A percentile compares a stretch with the other conserved stretches of the same genome.
Evolutionary conservation across 129 eudicot genomes (phyloP).

Genomic region (Apium graveolens): DNA sequence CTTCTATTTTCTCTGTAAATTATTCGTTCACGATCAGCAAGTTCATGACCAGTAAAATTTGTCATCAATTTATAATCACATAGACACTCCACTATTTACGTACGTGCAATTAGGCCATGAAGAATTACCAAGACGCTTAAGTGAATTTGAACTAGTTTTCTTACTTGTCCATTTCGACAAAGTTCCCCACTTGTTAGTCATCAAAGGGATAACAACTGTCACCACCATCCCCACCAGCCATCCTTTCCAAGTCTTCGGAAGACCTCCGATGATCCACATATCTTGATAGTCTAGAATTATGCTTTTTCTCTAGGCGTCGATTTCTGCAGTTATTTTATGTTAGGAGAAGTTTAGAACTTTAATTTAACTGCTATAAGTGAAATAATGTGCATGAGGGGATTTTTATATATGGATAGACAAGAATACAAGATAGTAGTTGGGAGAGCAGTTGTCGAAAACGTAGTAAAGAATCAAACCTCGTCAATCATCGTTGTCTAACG

Average conservation of each 20-base stretch:
- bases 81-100: too few relatives aligned
- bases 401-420: too few relatives aligned
- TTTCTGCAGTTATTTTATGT: not conserved
- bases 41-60: not conserved
- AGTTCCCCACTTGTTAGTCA: slow-evolving; percentile 60
- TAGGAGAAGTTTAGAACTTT: not conserved
- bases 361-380: not conserved
- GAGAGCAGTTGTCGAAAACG: not conserved
- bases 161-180: slow-evolving; percentile 20
- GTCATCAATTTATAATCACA: not conserved
- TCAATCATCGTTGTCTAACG: not conserved
- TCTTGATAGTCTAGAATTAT: not conserved
- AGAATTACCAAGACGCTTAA: not conserved
- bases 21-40: not conserved
- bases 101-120: not conserved
- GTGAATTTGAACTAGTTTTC: not conserved
- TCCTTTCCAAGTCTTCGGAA: slow-evolving; percentile 37
- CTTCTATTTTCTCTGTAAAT: slow-evolving; percentile 15
- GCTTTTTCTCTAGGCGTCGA: not conserved
- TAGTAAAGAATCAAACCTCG: not conserved
- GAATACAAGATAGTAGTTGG: not conserved
- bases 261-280: not conserved
- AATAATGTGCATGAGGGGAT: not conserved
- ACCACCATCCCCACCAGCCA: slow-evolving; percentile 49
- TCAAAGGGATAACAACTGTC: slow-evolving; percentile 40